Base-by-base conservation (phyloP, 2,329 filamentous ascomycete species). In the Diplodia mutila region DNA sequence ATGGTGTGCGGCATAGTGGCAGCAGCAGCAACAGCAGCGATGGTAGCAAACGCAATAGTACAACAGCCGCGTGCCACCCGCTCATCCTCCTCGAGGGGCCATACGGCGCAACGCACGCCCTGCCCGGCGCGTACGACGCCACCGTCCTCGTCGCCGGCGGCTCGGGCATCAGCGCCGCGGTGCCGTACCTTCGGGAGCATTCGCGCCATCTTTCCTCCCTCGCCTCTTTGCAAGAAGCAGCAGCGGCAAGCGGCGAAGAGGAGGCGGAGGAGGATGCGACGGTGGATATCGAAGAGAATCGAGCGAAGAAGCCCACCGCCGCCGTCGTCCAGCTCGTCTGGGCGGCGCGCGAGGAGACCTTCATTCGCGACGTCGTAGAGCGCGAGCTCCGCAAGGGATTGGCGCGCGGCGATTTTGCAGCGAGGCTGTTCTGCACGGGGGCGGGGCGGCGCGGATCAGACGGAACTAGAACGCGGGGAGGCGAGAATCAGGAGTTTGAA, bases 21-120 rank as follows among this genome's bases (percentile, higher is more conserved):
- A 21, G 8, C 9, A 37, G 11, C 32, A 34, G 34, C 34, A 37
- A 3, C 9, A 37, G 1, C 34, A 34, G 32, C 32, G 9, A 34
- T 34, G 32, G 8, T 7, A 7, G 9, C 2, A 34, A 34, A 2
- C 32, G 6, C 18, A 46, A 6, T 6, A 46, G 18, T 18, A 46
- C 18, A 14, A 46, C n/a, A 9, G 42, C 42, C 1, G 42, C n/a
- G 27, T 34, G 71, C 54, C 29, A 70, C 68, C 71, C 78, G 2
- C 78, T 72, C 0, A 76, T 85, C 52, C 77, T 85, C 4, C 72
- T 85, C 11, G 84, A 86, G 73, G 84, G 84, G 0, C 84, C 84
- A 0, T 85, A 85, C 68, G 84, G 84, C 6, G 74, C 80, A 25
- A 73, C 73, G 4, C 46, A 63, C 46, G 75, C 78, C 7, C 80